Evolutionary conservation across 495 filamentous ascomycete species (phyloP).

Genomic region (Venustampulla echinocandica): DNA sequence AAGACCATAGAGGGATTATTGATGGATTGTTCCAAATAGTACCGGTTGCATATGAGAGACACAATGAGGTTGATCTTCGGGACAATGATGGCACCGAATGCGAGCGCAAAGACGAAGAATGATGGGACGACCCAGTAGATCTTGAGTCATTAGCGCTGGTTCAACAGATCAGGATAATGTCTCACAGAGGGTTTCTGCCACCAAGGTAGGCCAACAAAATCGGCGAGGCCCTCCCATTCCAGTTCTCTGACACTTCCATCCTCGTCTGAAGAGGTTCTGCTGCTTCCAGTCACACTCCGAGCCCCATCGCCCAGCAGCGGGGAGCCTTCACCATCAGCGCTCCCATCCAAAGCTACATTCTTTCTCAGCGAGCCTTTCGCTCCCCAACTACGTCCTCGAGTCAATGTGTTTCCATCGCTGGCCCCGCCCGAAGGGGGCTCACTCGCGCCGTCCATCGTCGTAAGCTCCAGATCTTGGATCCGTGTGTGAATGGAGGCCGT

Average conservation of each 20-base stretch:
- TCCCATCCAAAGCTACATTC: conserved; percentile 4
- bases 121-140: conserved; percentile 78
- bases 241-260: conserved; percentile 10
- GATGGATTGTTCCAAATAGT: conserved; percentile 53
- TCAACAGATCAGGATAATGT: background rate
- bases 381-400: conserved; percentile 10
- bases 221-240: conserved; percentile 39
- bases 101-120: conserved; percentile 67
- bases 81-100: conserved; percentile 73
- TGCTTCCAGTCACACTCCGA: no score
- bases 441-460: conserved; percentile 9
- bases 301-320: conserved; percentile 30
- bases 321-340: conserved; percentile 25
- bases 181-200: conserved; percentile 65
- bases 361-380: conserved; percentile 16
- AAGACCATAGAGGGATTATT: conserved; percentile 51
- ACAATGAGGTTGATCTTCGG: conserved; percentile 76
- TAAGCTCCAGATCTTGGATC: no score
- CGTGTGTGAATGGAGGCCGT: no score
- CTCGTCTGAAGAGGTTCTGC: conserved; percentile 10
- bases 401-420: background rate
- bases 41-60: conserved; percentile 69
- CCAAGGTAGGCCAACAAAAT: conserved; percentile 59
- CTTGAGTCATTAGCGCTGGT: conserved; percentile 32
- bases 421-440: background rate